Conservation (phyloP, 768 basidiomycete species). For the Mycena pura region DNA sequence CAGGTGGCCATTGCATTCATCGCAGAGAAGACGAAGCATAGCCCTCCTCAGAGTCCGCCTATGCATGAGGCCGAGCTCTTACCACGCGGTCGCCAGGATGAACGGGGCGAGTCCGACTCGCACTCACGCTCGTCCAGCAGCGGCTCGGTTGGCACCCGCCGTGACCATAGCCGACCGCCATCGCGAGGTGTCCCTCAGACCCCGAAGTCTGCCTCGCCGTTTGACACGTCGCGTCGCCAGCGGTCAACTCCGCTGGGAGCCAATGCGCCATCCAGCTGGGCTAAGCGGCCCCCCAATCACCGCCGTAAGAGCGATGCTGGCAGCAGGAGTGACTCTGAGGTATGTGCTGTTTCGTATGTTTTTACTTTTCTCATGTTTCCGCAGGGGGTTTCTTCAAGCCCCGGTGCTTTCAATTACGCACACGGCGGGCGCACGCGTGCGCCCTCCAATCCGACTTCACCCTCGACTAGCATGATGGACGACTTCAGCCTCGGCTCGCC, state of each 20-base stretch:
- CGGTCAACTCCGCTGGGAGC: slow-evolving; percentile 68
- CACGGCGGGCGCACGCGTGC: slow-evolving; percentile 60
- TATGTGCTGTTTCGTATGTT: slow-evolving; percentile 37
- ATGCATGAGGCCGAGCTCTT: slow-evolving; percentile 49
- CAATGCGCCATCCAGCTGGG: slow-evolving; percentile 78
- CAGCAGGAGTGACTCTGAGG: slow-evolving; percentile 81
- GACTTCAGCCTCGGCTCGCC: slow-evolving; percentile 46
- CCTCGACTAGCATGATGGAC: slow-evolving; percentile 37
- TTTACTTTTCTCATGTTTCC: slow-evolving; percentile 19
- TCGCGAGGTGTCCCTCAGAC: slow-evolving; percentile 60
- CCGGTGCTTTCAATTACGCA: slow-evolving; percentile 51
- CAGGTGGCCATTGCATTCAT: slow-evolving; percentile 68
- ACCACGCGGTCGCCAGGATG: slow-evolving; percentile 40
- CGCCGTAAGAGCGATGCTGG: slow-evolving; percentile 80
- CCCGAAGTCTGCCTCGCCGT: slow-evolving; percentile 66
- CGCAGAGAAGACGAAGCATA: slow-evolving; percentile 62
- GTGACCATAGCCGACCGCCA: slow-evolving; percentile 56
- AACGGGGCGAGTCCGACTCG: slow-evolving; percentile 14
- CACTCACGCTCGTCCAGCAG: slow-evolving; percentile 65
- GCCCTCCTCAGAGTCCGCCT: slow-evolving; percentile 49
- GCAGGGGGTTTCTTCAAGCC: slow-evolving; percentile 48
- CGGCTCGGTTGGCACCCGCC: slow-evolving; percentile 55
- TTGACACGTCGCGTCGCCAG: slow-evolving; percentile 74
- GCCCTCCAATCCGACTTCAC: slow-evolving; percentile 77
- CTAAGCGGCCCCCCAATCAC: slow-evolving; percentile 65